Evolutionary conservation across 2,329 filamentous ascomycete species (phyloP), one percentile per base, ranked within the genome.

Genomic region (Colletotrichum truncatum): DNA sequence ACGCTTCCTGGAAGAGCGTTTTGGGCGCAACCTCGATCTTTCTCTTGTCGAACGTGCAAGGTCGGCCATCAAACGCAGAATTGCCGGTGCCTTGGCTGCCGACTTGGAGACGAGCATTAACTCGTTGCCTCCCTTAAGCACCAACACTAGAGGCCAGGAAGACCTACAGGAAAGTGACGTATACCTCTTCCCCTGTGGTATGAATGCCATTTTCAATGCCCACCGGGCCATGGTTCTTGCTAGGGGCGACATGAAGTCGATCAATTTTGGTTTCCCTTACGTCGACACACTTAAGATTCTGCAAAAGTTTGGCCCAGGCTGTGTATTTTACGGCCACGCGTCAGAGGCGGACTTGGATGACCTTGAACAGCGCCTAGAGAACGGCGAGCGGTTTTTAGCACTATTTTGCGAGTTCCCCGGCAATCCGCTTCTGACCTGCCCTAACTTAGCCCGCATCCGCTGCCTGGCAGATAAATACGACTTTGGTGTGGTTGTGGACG

Each of bases 191-290:
- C 93, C 95, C 0, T 91, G 87, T 39, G 96, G 96, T 36, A 99
- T 99, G 94, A 98, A 93, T 73, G 89, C 95, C 54, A 98, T 99
- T 45, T 99, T 93, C 81, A 93, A 93, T 71, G 86, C 92, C 0
- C 96, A 99, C 75, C 89, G 91, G 51, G 88, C 87, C 43, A 81
- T 98, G 53, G 81, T 95, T 67, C 81, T 83, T 54, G 84, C 88
- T 1, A 87, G 90, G 36, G 89, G 89, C 3, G 80, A 84, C 7
- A 74, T 87, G 65, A 92, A 93, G 77, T 97, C 93, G 76, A 89
- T 99, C 74, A 94, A 91, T 73, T 98, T 93, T 73, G 96, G 96
- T n/a, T 99, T 99, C 71, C 94, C 96, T 0, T 99, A 99, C 72
- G 93, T 98, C 55, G 96, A 99, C 77, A 98, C 96, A 0, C 85